Percentiles rank a stretch among this genome's conserved stretches.
These are phyloP conservation scores for Aquilaria agallochum DNA, from an alignment of 441 rosid species.

Conservation along the genomic window DNA sequence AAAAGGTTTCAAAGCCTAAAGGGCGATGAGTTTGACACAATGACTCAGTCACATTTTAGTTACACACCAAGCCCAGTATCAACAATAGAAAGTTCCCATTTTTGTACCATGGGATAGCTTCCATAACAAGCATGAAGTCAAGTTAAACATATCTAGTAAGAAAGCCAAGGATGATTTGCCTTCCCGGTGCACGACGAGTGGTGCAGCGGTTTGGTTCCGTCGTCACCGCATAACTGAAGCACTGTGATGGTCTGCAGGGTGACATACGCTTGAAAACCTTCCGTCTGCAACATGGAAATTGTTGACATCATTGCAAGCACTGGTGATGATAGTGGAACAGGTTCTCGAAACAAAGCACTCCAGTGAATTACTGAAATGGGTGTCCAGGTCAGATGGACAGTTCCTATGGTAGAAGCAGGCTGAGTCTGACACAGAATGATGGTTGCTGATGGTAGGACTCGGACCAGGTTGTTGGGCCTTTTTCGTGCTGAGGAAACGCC, in stretches of 20 bases:
- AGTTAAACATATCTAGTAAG: slow-evolving; percentile 29
- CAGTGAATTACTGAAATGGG: neutral
- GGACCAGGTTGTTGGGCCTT: slow-evolving; percentile 21
- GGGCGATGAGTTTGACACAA: no score
- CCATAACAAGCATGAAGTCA: neutral
- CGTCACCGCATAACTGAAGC: slow-evolving; percentile 31
- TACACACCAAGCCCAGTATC: neutral
- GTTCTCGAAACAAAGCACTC: slow-evolving; percentile 20
- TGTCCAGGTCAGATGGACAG: slow-evolving; percentile 8
- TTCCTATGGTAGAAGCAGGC: slow-evolving; percentile 4
- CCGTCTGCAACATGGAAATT: slow-evolving; percentile 18
- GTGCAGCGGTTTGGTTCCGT: neutral
- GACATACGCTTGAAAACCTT: slow-evolving; percentile 16
- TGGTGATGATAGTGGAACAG: slow-evolving; percentile 18
- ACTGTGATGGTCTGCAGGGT: slow-evolving; percentile 15
- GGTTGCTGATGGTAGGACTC: slow-evolving; percentile 2
- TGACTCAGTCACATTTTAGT: neutral
- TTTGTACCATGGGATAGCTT: neutral
- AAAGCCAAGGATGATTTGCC: slow-evolving; percentile 81
- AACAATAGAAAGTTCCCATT: slow-evolving; percentile 1
- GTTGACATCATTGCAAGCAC: slow-evolving; percentile 13
- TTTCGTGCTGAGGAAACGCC: slow-evolving; percentile 63
- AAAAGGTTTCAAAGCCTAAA: no score
- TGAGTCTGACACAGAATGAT: slow-evolving; percentile 3
- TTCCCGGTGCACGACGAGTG: slow-evolving; percentile 1